Conservation (phyloP, 768 basidiomycete species). For the Termitomyces heimii region DNA sequence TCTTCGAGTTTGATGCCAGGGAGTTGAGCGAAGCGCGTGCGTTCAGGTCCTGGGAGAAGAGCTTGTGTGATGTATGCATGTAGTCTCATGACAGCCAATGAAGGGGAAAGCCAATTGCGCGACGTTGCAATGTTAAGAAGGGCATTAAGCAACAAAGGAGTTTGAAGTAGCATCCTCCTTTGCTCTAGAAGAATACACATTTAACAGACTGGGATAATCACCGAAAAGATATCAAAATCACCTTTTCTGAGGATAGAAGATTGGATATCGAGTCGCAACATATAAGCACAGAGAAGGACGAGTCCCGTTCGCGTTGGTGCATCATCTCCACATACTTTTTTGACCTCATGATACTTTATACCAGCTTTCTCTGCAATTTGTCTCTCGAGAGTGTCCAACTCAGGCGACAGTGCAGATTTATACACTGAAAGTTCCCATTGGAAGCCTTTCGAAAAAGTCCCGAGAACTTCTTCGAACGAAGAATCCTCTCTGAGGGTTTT, state of each 20-base stretch:
- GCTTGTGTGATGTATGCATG: slow-evolving; percentile 85
- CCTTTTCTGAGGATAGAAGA: slow-evolving; percentile 55
- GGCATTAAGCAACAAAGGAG: slow-evolving; percentile 69
- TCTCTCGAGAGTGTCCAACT: slow-evolving; percentile 46
- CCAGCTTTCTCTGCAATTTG: slow-evolving; percentile 43
- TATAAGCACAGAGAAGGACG: slow-evolving; percentile 77
- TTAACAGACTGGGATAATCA: background rate
- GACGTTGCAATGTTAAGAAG: slow-evolving; percentile 78
- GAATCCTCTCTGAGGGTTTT: slow-evolving; percentile 79
- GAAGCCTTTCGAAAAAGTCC: slow-evolving; percentile 62
- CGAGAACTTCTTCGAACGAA: slow-evolving; percentile 64
- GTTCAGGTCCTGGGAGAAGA: slow-evolving; percentile 51
- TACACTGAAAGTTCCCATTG: slow-evolving; percentile 44
- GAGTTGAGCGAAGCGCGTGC: slow-evolving; percentile 61
- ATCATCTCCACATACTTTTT: slow-evolving; percentile 32
- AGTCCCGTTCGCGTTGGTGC: slow-evolving; percentile 49
- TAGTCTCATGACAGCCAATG: slow-evolving; percentile 73
- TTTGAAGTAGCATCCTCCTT: slow-evolving; percentile 60
- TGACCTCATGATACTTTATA: slow-evolving; percentile 49
- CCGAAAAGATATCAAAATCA: slow-evolving; percentile 28
- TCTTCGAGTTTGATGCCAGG: slow-evolving; percentile 63
- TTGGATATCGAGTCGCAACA: slow-evolving; percentile 61
- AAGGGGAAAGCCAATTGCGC: slow-evolving; percentile 85
- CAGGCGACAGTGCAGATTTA: slow-evolving; percentile 24
- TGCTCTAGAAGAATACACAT: slow-evolving; percentile 46